phyloP scores from a whole-genome alignment of 106 monocot species.

The Gastrodia elata region DNA sequence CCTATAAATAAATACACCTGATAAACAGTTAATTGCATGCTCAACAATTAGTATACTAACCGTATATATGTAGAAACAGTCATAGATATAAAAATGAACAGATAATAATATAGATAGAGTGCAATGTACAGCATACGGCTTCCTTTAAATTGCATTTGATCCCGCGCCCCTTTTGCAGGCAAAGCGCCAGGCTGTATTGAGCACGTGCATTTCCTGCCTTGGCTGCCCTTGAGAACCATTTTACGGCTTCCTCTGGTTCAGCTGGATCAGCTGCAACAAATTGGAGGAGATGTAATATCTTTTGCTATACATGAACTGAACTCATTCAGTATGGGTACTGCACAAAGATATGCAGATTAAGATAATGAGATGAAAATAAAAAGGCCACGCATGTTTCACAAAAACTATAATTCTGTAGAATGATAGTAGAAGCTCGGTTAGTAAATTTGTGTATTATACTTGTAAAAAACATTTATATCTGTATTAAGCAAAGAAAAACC shows the following conservation, averaged over 20 bases:
- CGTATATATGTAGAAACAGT: neutral
- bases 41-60: neutral
- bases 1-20: conserved; percentile 23
- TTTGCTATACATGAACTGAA: conserved; percentile 4
- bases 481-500: too few relatives aligned
- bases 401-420: too few relatives aligned
- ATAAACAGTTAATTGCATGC: neutral
- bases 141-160: conserved; percentile 19
- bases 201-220: conserved; percentile 52
- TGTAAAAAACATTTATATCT: too few relatives aligned
- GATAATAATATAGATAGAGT: neutral
- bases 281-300: neutral
- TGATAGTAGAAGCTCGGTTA: too few relatives aligned
- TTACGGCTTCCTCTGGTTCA: conserved; percentile 39
- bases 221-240: conserved; percentile 53
- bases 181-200: conserved; percentile 65
- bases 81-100: neutral
- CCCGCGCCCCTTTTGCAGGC: conserved; percentile 50
- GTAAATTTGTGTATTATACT: too few relatives aligned
- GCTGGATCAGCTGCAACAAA: conserved; percentile 29
- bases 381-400: too few relatives aligned
- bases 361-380: too few relatives aligned
- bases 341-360: conserved; percentile 1
- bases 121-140: conserved; percentile 32
- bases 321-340: neutral